These are phyloP conservation scores for Nasturtium officinale DNA, from an alignment of 345 rosid species.

Conservation along the genomic window DNA sequence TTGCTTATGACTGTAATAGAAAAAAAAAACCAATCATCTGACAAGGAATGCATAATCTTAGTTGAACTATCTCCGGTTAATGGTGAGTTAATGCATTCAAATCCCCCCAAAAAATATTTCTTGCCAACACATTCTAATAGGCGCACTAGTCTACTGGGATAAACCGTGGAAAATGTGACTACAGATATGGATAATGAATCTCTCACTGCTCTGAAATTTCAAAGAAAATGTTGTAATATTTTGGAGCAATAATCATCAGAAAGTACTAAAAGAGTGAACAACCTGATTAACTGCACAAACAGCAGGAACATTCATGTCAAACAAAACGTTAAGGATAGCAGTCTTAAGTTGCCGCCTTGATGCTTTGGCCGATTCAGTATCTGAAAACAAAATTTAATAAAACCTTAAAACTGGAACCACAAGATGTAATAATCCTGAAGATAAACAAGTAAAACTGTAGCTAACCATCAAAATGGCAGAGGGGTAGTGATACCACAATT, in stretches of 20 bases:
- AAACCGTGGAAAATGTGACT: background rate
- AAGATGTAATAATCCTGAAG: constrained; percentile 16
- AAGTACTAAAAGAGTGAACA: constrained; percentile 21
- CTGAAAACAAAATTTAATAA: constrained; percentile 44
- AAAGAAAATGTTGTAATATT: background rate
- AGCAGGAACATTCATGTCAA: constrained; percentile 92
- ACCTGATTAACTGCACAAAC: constrained; percentile 93
- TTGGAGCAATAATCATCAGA: constrained; percentile 10
- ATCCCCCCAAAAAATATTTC: background rate
- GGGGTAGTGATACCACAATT: constrained; percentile 74
- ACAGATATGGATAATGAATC: background rate
- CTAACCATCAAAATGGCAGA: constrained; percentile 93
- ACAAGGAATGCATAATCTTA: background rate
- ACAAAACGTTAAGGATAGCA: constrained; percentile 66
- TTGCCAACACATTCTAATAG: background rate
- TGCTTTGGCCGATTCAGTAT: constrained; percentile 90
- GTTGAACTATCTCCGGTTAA: background rate
- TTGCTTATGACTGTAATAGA: background rate
- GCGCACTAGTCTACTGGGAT: background rate
- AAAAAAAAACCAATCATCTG: constrained; percentile 1
- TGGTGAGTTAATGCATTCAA: constrained; percentile 2
- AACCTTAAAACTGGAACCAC: constrained; percentile 2
- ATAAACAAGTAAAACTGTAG: constrained; percentile 11
- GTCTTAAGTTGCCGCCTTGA: constrained; percentile 89
- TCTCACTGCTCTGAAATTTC: background rate